Evolutionary conservation across 2,329 filamentous ascomycete genomes (phyloP).

Genomic region (Sclerotinia nivalis): DNA sequence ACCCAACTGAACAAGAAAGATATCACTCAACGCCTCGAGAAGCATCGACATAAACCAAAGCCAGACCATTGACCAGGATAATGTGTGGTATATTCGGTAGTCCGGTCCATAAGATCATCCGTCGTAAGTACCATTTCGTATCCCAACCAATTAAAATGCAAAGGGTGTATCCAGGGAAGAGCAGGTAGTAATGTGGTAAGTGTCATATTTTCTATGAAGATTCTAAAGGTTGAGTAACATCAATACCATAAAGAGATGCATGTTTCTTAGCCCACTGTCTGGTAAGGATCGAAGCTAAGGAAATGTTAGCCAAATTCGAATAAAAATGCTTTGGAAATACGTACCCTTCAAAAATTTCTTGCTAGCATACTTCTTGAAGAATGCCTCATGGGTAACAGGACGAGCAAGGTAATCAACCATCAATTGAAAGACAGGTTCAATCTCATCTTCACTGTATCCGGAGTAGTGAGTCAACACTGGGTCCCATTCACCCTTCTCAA

Average conservation of each 20-base stretch:
- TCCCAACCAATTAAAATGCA: slow-evolving; percentile 42
- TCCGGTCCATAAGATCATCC: slow-evolving; percentile 31
- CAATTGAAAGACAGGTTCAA: slow-evolving; percentile 85
- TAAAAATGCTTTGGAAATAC: slow-evolving; percentile 33
- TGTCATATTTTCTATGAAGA: slow-evolving; percentile 33
- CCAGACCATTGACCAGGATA: slow-evolving; percentile 18
- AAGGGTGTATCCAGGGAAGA: slow-evolving; percentile 38
- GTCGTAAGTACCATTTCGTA: slow-evolving; percentile 39
- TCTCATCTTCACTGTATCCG: slow-evolving; percentile 89
- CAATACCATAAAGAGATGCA: slow-evolving; percentile 56
- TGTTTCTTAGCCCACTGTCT: slow-evolving; percentile 93
- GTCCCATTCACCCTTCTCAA: slow-evolving; percentile 92
- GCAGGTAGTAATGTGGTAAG: slow-evolving; percentile 36
- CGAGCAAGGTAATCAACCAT: slow-evolving; percentile 97
- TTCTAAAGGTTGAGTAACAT: slow-evolving; percentile 40
- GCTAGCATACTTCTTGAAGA: slow-evolving; percentile 99
- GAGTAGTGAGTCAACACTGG: slow-evolving; percentile 85
- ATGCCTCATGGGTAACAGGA: slow-evolving; percentile 90
- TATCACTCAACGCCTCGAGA: slow-evolving; percentile 19
- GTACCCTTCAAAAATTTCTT: slow-evolving; percentile 99
- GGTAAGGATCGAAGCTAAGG: slow-evolving; percentile 80
- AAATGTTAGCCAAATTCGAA: slow-evolving; percentile 28
- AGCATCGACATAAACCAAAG: slow-evolving; percentile 23
- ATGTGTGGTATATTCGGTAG: slow-evolving; percentile 21
- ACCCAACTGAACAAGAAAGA: slow-evolving; percentile 17